Evolutionary conservation across 768 basidiomycete species (phyloP).

Genomic region (Pisolithus tinctorius): DNA sequence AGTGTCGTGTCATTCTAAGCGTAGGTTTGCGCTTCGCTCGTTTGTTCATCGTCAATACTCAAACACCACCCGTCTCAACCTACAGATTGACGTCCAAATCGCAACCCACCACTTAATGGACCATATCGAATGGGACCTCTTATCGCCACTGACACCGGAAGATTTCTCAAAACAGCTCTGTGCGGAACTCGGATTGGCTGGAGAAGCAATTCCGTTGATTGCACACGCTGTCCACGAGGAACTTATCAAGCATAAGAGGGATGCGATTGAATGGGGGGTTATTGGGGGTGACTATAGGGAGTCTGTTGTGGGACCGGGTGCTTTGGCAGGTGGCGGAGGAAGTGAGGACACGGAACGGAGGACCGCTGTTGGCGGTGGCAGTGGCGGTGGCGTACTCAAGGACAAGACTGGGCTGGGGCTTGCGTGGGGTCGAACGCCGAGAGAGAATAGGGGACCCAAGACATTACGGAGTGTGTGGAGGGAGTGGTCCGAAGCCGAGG

Average conservation of each 20-base stretch:
- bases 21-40: slow-evolving; percentile 34
- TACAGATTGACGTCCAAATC: slow-evolving; percentile 96
- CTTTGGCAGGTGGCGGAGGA: not conserved
- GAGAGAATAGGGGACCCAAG: slow-evolving; percentile 76
- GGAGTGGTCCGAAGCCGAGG: slow-evolving; percentile 90
- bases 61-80: not conserved
- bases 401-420: slow-evolving; percentile 80
- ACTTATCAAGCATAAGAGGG: slow-evolving; percentile 89
- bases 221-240: slow-evolving; percentile 95
- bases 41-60: not conserved
- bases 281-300: slow-evolving; percentile 52
- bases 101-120: slow-evolving; percentile 86
- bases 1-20: slow-evolving; percentile 78
- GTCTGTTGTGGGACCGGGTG: slow-evolving; percentile 1
- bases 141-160: slow-evolving; percentile 86
- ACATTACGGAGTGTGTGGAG: slow-evolving; percentile 84
- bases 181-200: slow-evolving; percentile 78
- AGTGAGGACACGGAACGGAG: not conserved
- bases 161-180: slow-evolving; percentile 75
- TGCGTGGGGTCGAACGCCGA: slow-evolving; percentile 70
- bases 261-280: slow-evolving; percentile 91
- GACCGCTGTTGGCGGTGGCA: not conserved
- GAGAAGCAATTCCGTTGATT: slow-evolving; percentile 84
- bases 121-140: slow-evolving; percentile 98
- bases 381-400: slow-evolving; percentile 45